phyloP scores from a whole-genome alignment of 805 yeast genomes.

The Wickerhamomyces queroliae region DNA sequence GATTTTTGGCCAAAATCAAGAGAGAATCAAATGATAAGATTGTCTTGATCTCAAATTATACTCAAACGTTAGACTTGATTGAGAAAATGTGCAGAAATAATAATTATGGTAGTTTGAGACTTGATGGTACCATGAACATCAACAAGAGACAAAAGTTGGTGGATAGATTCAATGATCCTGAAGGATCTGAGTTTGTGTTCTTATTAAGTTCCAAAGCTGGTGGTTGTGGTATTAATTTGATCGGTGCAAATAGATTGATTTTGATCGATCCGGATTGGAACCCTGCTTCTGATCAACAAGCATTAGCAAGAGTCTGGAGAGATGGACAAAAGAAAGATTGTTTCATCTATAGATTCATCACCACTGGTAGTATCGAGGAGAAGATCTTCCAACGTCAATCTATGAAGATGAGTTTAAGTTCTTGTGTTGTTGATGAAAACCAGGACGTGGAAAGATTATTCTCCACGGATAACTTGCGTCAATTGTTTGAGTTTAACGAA shows the following conservation, averaged over 20 bases:
- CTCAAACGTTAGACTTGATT: constrained; percentile 87
- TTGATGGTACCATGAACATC: constrained; percentile 91
- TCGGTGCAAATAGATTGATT: constrained; percentile 90
- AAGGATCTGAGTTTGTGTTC: constrained; percentile 81
- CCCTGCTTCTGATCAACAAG: constrained; percentile 98
- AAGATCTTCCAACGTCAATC: constrained; percentile 94
- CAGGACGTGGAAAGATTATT: constrained; percentile 92
- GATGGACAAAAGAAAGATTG: constrained; percentile 98
- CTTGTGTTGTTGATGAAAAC: constrained; percentile 95
- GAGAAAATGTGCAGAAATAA: constrained; percentile 77
- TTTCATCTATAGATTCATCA: constrained; percentile 86
- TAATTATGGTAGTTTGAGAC: constrained; percentile 70
- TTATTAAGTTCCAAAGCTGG: constrained; percentile 94
- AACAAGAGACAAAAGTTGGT: constrained; percentile 91
- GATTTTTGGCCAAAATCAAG: constrained; percentile 74
- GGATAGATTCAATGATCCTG: constrained; percentile 87
- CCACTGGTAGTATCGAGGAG: constrained; percentile 95
- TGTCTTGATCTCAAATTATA: constrained; percentile 89
- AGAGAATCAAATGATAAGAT: constrained; percentile 89
- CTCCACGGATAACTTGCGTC: constrained; percentile 72
- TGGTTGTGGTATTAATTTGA: constrained; percentile 96
- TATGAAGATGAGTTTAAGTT: constrained; percentile 86
- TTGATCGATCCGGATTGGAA: constrained; percentile 95
- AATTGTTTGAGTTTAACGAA: constrained; percentile 65
- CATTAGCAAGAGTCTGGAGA: constrained; percentile 96